A percentile compares a stretch with the other conserved stretches of the same genome.
Evolutionary conservation across 352 stramenopile genomes (phyloP).

Genomic region (Blastocystis sp.): DNA sequence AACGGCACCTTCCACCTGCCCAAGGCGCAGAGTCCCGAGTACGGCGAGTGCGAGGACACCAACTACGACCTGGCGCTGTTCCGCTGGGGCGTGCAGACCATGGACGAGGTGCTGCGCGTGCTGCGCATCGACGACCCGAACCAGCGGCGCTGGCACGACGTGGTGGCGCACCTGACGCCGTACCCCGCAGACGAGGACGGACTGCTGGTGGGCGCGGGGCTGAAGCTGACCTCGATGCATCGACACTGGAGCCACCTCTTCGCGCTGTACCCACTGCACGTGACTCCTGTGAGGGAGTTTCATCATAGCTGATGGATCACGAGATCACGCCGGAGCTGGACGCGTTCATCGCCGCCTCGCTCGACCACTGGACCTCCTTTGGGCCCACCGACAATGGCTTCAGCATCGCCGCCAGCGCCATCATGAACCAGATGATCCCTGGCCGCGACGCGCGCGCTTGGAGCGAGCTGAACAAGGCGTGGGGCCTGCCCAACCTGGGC

Average conservation of each 20-base stretch:
- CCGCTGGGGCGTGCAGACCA: constrained; percentile 44
- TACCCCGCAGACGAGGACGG: constrained; percentile 51
- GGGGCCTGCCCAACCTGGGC: constrained; percentile 26
- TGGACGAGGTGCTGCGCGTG: constrained; percentile 15
- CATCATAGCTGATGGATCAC: constrained; percentile 22
- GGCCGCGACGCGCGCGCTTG: constrained; percentile 20
- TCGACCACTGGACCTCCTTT: constrained; percentile 47
- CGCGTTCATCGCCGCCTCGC: constrained; percentile 21
- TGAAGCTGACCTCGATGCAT: constrained; percentile 58
- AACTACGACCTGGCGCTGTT: constrained; percentile 48
- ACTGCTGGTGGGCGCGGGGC: constrained; percentile 9
- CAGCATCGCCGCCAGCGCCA: constrained; percentile 26
- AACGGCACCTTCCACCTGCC: constrained; percentile 49
- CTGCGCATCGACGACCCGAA: constrained; percentile 2
- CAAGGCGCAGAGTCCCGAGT: constrained; percentile 34
- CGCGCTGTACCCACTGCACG: constrained; percentile 48
- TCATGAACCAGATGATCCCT: constrained; percentile 41
- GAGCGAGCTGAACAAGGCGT: neutral
- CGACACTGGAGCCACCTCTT: constrained; percentile 56
- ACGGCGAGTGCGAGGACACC: constrained; percentile 35
- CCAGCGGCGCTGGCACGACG: constrained; percentile 8
- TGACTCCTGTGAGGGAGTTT: neutral
- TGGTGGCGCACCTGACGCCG: constrained; percentile 23
- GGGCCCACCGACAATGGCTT: constrained; percentile 41
- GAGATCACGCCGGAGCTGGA: constrained; percentile 24